Base-by-base conservation (phyloP, 306 rosid genomes). In the Betula pendula region DNA sequence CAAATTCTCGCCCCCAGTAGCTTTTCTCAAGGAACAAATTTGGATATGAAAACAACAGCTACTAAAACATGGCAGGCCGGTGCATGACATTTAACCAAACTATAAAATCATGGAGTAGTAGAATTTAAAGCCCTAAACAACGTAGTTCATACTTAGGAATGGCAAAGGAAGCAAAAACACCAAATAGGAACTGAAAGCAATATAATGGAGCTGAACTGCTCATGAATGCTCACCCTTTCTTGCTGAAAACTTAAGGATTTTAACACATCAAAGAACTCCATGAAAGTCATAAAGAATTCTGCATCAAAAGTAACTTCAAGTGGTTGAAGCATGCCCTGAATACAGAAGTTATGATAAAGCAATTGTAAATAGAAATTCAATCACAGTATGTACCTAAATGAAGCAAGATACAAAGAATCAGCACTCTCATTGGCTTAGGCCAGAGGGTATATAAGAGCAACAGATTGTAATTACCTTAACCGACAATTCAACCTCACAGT, bases 271-370 rank as follows among this genome's bases (percentile, higher is more conserved):
- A 71, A 80, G 84, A 92, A 86, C 60, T 83, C 91, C 74, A 80
- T 52, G 47, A 90, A 49, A 77, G 75, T 82, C 43, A 72, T 47
- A 63, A 89, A 80, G 77, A 81, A 66, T 49, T 85, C 81, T 3
- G 73, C 84, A 85, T 94, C 95, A 72, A 75, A 81, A 67, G 85
- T 88, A 82, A 90, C 89, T 78, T 88, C 90, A 75, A 94, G 72
- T 53, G 87, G 91, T 59, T 85, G 87, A 83, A 94, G 60, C 81
- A 79, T 76, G 74, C 89, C 98, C 98, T 94, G 90, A 77, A 67
- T 67, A 81, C 11, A 79, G 60, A 52, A 15, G 70, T 60, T 72
- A 55, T 31, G 68, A 52, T n/a, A 22, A 38, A 10, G 29, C 42
- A 80, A 59, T 22, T 50, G 66, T 70, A 49, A 69, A 16, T 47